Conservation (phyloP, 1,284 basidiomycete species). For the Bjerkandera adusta region DNA sequence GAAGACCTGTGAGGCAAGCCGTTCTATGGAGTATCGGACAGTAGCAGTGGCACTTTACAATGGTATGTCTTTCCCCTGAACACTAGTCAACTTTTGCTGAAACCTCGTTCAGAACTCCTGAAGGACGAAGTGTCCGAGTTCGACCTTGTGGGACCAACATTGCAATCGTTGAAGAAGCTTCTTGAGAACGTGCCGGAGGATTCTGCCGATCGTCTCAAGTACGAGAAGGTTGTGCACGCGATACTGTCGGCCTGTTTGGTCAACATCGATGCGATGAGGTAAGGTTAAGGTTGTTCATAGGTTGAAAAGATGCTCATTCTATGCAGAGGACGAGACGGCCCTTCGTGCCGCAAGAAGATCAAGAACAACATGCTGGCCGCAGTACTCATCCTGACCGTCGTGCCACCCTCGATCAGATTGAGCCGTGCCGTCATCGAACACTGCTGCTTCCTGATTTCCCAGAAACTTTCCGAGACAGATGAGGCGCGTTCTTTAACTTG, state of each 20-base stretch:
- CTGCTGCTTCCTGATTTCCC: conserved; percentile 80
- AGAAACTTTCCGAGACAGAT: conserved; percentile 64
- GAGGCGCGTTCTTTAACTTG: conserved; percentile 50
- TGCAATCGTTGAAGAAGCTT: conserved; percentile 77
- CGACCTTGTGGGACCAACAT: conserved; percentile 77
- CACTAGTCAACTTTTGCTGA: not conserved
- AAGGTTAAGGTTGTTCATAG: conserved; percentile 42
- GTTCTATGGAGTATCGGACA: conserved; percentile 74
- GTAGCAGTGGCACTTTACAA: conserved; percentile 82
- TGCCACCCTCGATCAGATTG: conserved; percentile 68
- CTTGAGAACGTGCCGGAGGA: conserved; percentile 44
- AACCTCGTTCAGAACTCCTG: conserved; percentile 58
- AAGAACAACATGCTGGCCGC: conserved; percentile 90
- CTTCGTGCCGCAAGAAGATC: conserved; percentile 78
- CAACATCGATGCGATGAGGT: conserved; percentile 93
- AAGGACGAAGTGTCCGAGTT: conserved; percentile 80
- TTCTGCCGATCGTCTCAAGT: conserved; percentile 38
- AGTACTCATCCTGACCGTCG: conserved; percentile 82
- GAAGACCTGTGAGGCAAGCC: conserved; percentile 50
- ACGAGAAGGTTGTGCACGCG: conserved; percentile 74
- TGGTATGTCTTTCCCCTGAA: conserved; percentile 40
- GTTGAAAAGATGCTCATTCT: conserved; percentile 47
- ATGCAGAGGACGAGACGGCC: conserved; percentile 73
- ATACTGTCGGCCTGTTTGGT: conserved; percentile 82
- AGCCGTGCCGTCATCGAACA: conserved; percentile 82